Evolutionary conservation across 345 rosid species (phyloP).

Genomic region (Pseudoturritis turrita): DNA sequence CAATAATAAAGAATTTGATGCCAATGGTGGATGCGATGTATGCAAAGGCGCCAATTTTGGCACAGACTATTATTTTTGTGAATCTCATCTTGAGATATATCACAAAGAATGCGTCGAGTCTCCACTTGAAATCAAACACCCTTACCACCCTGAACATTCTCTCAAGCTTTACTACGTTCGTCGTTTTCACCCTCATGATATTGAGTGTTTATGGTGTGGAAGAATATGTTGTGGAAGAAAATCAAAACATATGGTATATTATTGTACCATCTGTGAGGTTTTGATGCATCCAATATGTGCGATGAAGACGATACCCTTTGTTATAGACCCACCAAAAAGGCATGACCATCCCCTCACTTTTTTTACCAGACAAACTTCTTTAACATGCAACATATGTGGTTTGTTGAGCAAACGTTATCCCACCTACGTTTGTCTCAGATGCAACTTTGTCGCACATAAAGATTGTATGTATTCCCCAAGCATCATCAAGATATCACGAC

Average conservation of each 20-base stretch:
- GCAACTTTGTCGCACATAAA: not conserved
- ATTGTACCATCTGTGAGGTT: not conserved
- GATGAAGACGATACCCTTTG: not conserved
- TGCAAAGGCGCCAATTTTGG: not conserved
- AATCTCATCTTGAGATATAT: not conserved
- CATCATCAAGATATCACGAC: slow-evolving; percentile 4
- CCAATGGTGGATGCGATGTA: not conserved
- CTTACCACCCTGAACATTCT: not conserved
- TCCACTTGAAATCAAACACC: not conserved
- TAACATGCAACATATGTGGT: slow-evolving; percentile 8
- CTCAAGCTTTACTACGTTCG: not conserved
- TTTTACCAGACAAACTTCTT: not conserved
- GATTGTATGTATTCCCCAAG: not conserved
- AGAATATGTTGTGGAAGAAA: not conserved
- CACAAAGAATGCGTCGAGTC: not conserved
- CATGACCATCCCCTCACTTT: not conserved
- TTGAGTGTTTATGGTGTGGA: not conserved
- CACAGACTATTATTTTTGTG: not conserved
- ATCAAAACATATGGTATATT: not conserved
- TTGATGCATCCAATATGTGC: not conserved
- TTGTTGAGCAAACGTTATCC: not conserved
- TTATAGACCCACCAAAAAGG: not conserved
- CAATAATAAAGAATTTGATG: not conserved
- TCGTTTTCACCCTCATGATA: rapidly evolving
- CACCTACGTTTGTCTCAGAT: not conserved